These are phyloP conservation scores for Penicillium daleae DNA, from an alignment of 495 filamentous ascomycete species.

Conservation along the genomic window DNA sequence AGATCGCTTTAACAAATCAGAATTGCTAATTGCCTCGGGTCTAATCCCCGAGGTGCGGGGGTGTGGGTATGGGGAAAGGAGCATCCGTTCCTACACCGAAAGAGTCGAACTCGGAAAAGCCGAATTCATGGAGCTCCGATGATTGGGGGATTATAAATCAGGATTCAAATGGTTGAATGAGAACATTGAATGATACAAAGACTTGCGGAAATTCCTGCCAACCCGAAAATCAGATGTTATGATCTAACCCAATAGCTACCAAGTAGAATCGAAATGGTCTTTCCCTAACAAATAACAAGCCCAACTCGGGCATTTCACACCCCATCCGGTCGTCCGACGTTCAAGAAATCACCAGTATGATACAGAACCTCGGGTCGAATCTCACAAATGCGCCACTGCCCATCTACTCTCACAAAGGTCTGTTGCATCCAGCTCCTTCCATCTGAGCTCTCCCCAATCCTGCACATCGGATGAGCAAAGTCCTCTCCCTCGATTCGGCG, in stretches of 20 bases:
- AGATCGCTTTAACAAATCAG: background rate
- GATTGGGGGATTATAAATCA: background rate
- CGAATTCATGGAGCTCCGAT: background rate
- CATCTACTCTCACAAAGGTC: background rate
- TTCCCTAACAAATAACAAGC: background rate
- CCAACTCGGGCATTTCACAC: background rate
- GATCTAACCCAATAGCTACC: background rate
- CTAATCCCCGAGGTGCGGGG: background rate
- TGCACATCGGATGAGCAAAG: background rate
- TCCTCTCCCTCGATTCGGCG: slow-evolving; percentile 19
- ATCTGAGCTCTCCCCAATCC: background rate
- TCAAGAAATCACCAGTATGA: slow-evolving; percentile 4
- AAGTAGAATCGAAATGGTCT: background rate
- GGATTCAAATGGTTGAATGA: background rate
- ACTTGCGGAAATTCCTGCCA: background rate
- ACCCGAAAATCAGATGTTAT: background rate
- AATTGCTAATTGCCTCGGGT: background rate
- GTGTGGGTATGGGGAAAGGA: background rate
- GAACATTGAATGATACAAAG: background rate
- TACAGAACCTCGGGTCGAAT: slow-evolving; percentile 1
- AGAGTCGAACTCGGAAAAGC: background rate
- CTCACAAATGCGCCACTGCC: background rate
- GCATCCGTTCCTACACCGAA: background rate
- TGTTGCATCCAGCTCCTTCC: slow-evolving; percentile 5
- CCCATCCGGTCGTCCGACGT: background rate